Conservation (phyloP, 371 early-diverging fungal genomes). For the Encephalitozoon hellem region DNA sequence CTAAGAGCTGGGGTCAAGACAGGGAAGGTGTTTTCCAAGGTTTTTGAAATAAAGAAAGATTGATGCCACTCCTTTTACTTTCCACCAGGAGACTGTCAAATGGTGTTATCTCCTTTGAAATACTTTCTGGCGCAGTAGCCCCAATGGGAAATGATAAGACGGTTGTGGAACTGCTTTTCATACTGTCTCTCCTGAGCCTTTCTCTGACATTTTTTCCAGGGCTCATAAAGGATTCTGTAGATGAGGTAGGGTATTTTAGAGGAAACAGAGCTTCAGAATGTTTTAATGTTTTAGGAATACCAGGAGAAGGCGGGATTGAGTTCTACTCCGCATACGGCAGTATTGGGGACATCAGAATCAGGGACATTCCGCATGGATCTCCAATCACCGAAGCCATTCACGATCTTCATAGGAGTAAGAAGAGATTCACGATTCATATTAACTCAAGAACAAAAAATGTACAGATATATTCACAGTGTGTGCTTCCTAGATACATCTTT, state of each 20-base stretch:
- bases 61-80: not conserved
- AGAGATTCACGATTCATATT: not conserved
- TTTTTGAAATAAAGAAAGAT: constrained; percentile 22
- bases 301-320: not conserved
- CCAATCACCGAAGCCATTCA: not conserved
- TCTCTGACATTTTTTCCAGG: not conserved
- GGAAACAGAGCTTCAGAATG: not conserved
- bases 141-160: not conserved
- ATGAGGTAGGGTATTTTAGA: not conserved
- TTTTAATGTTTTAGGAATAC: not conserved
- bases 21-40: constrained; percentile 13
- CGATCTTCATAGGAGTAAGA: not conserved
- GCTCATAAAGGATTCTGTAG: not conserved
- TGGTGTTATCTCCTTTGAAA: not conserved
- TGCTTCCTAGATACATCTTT: not conserved
- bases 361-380: not conserved
- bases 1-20: constrained; percentile 50
- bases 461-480: not conserved
- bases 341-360: not conserved
- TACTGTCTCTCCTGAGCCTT: not conserved
- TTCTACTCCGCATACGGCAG: not conserved
- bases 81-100: not conserved
- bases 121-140: not conserved
- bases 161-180: not conserved
- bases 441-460: not conserved